Conservation (phyloP, 345 rosid species). For the Eucalyptus shirleyi region DNA sequence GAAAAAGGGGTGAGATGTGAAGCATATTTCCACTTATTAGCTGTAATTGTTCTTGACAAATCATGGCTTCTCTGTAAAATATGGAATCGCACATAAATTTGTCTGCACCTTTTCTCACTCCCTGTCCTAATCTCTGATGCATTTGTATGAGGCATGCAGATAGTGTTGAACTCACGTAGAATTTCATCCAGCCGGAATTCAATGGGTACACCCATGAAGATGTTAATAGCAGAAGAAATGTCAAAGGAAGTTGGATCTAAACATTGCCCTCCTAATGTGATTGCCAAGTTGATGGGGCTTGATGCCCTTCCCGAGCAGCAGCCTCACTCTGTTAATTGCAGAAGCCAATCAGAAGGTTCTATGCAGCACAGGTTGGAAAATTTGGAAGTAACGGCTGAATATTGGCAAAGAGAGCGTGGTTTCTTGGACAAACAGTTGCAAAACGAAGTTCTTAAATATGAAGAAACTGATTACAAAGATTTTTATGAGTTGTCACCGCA, state of each 20-base stretch:
- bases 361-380: conserved; percentile 41
- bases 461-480: conserved; percentile 40
- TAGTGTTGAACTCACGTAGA: conserved; percentile 43
- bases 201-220: conserved; percentile 69
- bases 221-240: conserved; percentile 77
- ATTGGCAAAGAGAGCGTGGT: conserved; percentile 36
- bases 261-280: conserved; percentile 53
- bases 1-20: conserved; percentile 44
- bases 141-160: conserved; percentile 21
- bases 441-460: conserved; percentile 9
- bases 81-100: not conserved
- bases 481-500: conserved; percentile 55
- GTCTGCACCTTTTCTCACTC: not conserved
- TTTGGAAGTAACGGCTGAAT: conserved; percentile 17
- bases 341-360: conserved; percentile 43
- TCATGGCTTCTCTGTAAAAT: not conserved
- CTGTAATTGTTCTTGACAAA: not conserved
- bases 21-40: not conserved
- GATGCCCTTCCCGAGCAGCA: conserved; percentile 63
- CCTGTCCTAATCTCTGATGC: not conserved
- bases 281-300: conserved; percentile 98
- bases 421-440: conserved; percentile 36
- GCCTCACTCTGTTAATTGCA: conserved; percentile 27
- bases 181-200: conserved; percentile 43
- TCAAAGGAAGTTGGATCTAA: conserved; percentile 55